phyloP scores from a whole-genome alignment of 441 rosid genomes.

The Euphorbia celastroides region DNA sequence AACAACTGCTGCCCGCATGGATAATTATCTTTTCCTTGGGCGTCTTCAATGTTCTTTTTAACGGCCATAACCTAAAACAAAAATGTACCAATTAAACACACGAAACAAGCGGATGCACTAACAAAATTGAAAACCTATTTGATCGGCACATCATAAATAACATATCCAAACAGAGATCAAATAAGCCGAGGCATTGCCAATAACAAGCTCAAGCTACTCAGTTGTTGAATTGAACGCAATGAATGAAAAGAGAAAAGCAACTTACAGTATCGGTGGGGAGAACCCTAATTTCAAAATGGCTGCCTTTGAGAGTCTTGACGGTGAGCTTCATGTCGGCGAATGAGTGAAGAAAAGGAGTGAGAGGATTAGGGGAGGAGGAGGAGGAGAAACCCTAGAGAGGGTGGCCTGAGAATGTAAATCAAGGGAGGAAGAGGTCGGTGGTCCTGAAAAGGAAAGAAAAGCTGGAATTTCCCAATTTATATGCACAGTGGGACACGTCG shows the following conservation, averaged over 20 bases:
- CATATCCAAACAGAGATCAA: not conserved
- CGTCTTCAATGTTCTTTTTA: slow-evolving; percentile 95
- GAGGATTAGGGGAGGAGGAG: not conserved
- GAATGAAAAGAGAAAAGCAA: slow-evolving; percentile 10
- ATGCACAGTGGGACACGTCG: slow-evolving; percentile 4
- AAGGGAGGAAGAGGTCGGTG: too few species aligned
- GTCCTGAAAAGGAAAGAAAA: not conserved
- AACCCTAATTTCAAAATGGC: slow-evolving; percentile 95
- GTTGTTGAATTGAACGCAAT: not conserved
- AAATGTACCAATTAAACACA: not conserved
- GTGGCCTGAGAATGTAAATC: not conserved
- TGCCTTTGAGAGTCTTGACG: slow-evolving; percentile 93
- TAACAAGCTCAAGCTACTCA: not conserved
- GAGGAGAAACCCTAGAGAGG: slow-evolving; percentile 10
- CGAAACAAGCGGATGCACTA: not conserved
- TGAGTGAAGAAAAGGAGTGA: not conserved
- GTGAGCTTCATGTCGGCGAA: slow-evolving; percentile 79
- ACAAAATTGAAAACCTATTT: not conserved
- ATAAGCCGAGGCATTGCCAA: not conserved
- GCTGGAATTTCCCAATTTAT: slow-evolving; percentile 8
- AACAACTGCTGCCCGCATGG: slow-evolving; percentile 94
- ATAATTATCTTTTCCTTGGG: slow-evolving; percentile 92
- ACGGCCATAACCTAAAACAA: slow-evolving; percentile 75
- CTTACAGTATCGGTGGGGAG: slow-evolving; percentile 82
- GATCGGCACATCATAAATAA: not conserved